Evolutionary conservation across 176 grass and related monocot genomes (phyloP), one percentile per base, ranked within the genome.

Genomic region (Panicum miliaceum): DNA sequence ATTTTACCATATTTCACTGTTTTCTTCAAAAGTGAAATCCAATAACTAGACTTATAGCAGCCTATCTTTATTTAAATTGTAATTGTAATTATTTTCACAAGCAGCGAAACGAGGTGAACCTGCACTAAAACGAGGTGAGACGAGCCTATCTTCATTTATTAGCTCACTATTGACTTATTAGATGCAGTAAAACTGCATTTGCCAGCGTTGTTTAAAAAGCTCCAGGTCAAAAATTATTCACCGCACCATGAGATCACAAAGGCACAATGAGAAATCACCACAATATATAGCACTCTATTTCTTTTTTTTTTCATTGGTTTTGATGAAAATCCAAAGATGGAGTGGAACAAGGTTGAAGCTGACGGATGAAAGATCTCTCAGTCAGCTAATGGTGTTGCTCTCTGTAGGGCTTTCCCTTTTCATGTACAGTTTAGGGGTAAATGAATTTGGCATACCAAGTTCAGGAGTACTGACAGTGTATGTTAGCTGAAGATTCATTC

Each of bases 381-480:
- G 80, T 67, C 82, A 86, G 88, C 72, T 37, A 68, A 81, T 71
- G 59, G 57, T 74, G 45, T 77, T 74, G 53, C 78, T 73, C 72
- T 83, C 52, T 68, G 75, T 72, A 76, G 69, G 89, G 53, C 70
- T 85, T 82, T 76, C 63, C 34, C 74, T 85, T 83, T 83, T 83
- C 77, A 83, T 90, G 82, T 90, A 92, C 90, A 92, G 50, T 86
- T 81, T 68, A 34, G n/a, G 81, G 81, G 80, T 86, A 83, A 90
- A 90, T 65, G 72, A 90, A 87, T 52, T 35, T 90, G 73, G 22
- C 78, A 86, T 35, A 83, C 58, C 38, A 74, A 79, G 47, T 32
- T 72, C 40, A 41, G 3, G 66, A 78, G 87, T 77, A 68, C 53
- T 78, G 86, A 68, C 12, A 77, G 78, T 85, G 81, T 82, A 69